Conservation (phyloP, 2,329 filamentous ascomycete species). For the Neofusicoccum kwambonambiense region DNA sequence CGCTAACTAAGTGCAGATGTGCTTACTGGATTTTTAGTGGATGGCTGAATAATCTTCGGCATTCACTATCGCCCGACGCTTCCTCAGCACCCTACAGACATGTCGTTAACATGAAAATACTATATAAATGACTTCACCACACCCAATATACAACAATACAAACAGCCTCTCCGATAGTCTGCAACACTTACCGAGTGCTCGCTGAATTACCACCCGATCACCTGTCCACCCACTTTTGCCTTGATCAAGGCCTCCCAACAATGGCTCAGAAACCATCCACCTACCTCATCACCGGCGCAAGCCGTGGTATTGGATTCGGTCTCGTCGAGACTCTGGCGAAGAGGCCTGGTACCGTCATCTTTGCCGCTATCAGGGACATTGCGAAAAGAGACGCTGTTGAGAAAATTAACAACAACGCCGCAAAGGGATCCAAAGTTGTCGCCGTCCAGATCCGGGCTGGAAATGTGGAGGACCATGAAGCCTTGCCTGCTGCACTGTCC, state of each 20-base stretch:
- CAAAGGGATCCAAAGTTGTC: neutral
- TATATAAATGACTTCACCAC: neutral
- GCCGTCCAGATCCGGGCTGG: neutral
- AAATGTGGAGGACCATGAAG: neutral
- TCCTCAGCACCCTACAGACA: neutral
- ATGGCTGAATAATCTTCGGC: neutral
- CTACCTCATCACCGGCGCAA: constrained; percentile 5
- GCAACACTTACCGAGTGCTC: too few species aligned
- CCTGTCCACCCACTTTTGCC: neutral
- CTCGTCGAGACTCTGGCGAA: neutral
- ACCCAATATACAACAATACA: too few species aligned
- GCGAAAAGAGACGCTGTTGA: neutral
- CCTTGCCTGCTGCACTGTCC: neutral
- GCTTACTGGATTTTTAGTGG: neutral
- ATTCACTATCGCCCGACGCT: neutral
- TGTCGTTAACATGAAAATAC: neutral
- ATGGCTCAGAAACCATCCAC: neutral
- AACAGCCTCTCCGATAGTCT: too few species aligned
- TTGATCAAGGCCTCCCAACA: neutral
- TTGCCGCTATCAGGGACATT: constrained; percentile 1
- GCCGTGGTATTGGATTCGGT: constrained; percentile 1
- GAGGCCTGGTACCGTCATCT: neutral
- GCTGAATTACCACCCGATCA: too few species aligned
- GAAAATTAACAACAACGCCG: neutral
- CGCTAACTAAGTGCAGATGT: neutral